phyloP scores from a whole-genome alignment of 345 rosid genomes.

The Hypericum androsaemum region DNA sequence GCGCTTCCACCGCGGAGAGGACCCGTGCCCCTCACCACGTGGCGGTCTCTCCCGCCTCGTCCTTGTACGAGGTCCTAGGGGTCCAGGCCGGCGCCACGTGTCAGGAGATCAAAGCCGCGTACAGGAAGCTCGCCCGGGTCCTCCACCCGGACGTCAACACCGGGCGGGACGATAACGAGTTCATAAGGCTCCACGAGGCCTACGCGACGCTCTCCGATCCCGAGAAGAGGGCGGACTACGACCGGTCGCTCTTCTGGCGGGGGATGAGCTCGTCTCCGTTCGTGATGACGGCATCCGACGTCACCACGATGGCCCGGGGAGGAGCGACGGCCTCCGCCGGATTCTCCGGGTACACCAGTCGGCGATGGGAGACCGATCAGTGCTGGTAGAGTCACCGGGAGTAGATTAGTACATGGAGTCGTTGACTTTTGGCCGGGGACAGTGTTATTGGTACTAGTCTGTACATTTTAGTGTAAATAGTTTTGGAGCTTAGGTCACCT shows the following conservation, averaged over 20 bases:
- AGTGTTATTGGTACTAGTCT: too few relatives aligned
- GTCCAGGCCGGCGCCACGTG: slow-evolving; percentile 40
- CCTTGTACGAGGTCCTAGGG: slow-evolving; percentile 56
- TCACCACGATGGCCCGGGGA: slow-evolving; percentile 1
- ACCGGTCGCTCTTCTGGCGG: slow-evolving; percentile 28
- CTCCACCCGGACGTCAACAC: slow-evolving; percentile 56
- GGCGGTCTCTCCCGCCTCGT: slow-evolving; percentile 9
- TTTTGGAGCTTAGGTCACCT: too few relatives aligned
- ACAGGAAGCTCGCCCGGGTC: slow-evolving; percentile 46
- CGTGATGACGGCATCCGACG: slow-evolving; percentile 13
- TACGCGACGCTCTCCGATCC: slow-evolving; percentile 62
- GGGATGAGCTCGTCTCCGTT: slow-evolving; percentile 15
- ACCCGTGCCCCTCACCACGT: slow-evolving; percentile 8
- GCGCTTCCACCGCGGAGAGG: slow-evolving; percentile 35
- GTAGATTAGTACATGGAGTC: too few relatives aligned
- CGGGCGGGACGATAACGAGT: slow-evolving; percentile 22
- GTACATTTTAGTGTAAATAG: too few relatives aligned
- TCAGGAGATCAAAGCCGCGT: slow-evolving; percentile 59
- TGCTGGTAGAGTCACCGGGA: slow-evolving; percentile 33
- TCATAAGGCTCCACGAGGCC: slow-evolving; percentile 53
- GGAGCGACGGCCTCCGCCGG: slow-evolving; percentile 11
- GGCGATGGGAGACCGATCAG: slow-evolving; percentile 69
- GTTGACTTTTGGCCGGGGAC: too few relatives aligned
- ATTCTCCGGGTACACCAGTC: slow-evolving; percentile 20
- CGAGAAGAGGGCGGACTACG: slow-evolving; percentile 47